These are phyloP conservation scores for Solanum pimpinellifolium DNA, from an alignment of 257 asterid genomes.

Conservation along the genomic window DNA sequence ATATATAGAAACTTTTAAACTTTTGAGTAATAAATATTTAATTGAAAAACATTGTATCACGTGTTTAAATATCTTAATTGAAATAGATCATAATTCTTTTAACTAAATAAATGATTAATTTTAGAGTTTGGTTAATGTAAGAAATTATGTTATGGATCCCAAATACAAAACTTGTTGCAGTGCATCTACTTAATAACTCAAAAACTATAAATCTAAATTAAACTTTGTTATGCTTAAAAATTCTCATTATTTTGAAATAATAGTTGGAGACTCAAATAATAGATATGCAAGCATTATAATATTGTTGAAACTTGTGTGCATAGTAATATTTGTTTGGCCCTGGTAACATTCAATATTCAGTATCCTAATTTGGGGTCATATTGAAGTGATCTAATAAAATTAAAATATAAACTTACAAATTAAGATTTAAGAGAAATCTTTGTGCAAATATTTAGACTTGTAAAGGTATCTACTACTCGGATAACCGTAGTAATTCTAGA, in stretches of 20 bases:
- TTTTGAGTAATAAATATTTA: background rate
- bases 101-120: background rate
- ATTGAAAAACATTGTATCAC: background rate
- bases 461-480: too few relatives aligned
- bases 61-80: accelerated
- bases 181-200: background rate
- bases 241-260: background rate
- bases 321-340: background rate
- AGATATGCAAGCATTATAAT: background rate
- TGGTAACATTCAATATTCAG: background rate
- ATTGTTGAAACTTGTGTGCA: background rate
- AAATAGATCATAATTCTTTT: too few relatives aligned
- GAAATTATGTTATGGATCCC: background rate
- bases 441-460: background rate
- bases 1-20: too few relatives aligned
- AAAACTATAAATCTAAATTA: background rate
- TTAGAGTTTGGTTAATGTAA: background rate
- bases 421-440: background rate
- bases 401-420: background rate
- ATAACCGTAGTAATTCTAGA: too few relatives aligned
- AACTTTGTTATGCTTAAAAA: background rate
- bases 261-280: background rate
- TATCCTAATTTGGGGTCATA: background rate
- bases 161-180: background rate
- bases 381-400: background rate